Conservation (phyloP, 73 alveolate genomes). For the Breviolum minutum region DNA sequence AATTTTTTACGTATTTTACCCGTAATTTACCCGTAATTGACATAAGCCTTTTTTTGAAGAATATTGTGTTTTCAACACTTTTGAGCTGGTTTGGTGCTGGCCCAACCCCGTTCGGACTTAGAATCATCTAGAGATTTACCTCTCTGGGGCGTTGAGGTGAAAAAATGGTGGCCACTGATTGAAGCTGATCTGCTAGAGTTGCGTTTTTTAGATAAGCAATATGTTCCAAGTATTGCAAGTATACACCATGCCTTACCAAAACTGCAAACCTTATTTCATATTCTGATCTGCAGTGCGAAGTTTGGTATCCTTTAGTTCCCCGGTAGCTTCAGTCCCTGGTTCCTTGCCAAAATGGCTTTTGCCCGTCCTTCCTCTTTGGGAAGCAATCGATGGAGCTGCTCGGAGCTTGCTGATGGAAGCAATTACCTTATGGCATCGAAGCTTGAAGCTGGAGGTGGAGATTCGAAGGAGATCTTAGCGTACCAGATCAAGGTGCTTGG, state of each 20-base stretch:
- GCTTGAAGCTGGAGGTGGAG: neutral
- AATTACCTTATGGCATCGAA: neutral
- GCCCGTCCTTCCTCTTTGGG: no score
- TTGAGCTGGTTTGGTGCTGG: neutral
- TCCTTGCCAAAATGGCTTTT: neutral
- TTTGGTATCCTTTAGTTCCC: neutral
- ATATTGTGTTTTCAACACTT: neutral
- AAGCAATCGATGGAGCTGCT: conserved; percentile 8
- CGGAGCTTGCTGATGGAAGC: neutral
- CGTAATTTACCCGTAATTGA: neutral
- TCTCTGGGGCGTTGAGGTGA: no score
- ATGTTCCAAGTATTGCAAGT: no score
- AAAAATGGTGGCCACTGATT: no score
- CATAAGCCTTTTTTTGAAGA: neutral
- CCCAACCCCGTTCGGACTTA: neutral
- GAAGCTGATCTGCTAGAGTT: no score
- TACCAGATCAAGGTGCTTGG: no score
- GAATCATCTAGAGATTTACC: no score
- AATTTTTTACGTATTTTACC: neutral
- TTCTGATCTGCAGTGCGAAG: no score
- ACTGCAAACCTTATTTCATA: no score
- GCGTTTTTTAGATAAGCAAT: no score
- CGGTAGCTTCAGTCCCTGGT: neutral
- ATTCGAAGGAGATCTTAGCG: no score
- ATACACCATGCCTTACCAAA: no score